phyloP scores from a whole-genome alignment of 768 basidiomycete genomes.

The Tylopilus subfusipes region DNA sequence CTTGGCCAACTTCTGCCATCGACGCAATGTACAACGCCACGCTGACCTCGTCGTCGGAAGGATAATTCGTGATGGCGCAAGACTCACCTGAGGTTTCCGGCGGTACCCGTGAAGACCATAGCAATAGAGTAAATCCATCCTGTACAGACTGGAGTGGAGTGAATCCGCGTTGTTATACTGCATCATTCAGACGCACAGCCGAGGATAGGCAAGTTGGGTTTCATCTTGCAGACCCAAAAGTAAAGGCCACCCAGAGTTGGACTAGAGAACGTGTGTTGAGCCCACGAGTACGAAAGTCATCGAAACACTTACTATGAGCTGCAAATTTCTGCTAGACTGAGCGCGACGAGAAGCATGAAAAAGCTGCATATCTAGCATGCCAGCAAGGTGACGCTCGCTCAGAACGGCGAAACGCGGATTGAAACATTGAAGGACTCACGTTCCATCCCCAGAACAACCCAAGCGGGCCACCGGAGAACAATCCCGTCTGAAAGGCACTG shows the following conservation, averaged over 20 bases:
- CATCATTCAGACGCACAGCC: constrained; percentile 40
- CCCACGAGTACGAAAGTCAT: neutral
- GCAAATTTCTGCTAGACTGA: constrained; percentile 56
- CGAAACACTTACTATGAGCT: constrained; percentile 46
- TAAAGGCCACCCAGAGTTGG: constrained; percentile 59
- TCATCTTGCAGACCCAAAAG: constrained; percentile 64
- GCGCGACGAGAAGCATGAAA: constrained; percentile 56
- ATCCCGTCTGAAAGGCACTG: constrained; percentile 55
- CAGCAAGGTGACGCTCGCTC: neutral
- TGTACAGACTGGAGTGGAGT: constrained; percentile 37
- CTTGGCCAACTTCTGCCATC: constrained; percentile 46
- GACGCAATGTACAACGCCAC: constrained; percentile 55
- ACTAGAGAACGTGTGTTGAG: constrained; percentile 26
- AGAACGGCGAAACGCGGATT: neutral
- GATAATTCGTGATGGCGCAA: neutral
- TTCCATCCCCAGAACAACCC: constrained; percentile 66
- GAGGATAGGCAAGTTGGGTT: constrained; percentile 48
- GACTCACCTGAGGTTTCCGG: constrained; percentile 49
- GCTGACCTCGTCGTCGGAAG: constrained; percentile 23
- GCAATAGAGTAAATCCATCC: constrained; percentile 62
- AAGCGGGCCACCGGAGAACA: constrained; percentile 56
- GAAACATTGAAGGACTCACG: constrained; percentile 29
- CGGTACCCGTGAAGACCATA: constrained; percentile 57
- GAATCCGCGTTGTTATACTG: neutral
- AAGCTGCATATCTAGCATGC: constrained; percentile 45